Evolutionary conservation across 202 grass and related monocot genomes (phyloP), one percentile per base, ranked within the genome.

Genomic region (Zizania palustris): DNA sequence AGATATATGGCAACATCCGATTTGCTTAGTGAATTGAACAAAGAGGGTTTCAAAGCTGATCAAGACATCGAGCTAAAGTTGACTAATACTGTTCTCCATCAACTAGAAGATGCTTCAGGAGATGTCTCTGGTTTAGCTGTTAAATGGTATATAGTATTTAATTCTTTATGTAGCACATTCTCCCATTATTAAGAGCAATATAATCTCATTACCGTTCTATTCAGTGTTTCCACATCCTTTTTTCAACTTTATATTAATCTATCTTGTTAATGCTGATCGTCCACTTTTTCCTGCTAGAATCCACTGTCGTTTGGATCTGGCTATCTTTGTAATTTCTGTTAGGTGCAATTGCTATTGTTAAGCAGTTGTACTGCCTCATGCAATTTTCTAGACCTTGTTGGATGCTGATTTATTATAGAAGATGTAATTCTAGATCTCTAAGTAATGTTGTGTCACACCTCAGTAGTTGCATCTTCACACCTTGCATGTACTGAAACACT

Each of bases 1-100:
- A 93, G 92, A 89, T 99, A 99, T 82, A 99, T 99, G 96, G 96
- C 96, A 65, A 99, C 96, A 58, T 99, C 96, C 37, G 92, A 99
- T 93, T 80, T 99, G 36, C 83, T 99, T 51, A 93, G 84, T 76
- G 96, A 99, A 78, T 86, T 99, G 78, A 89, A 87, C 80, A 99
- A 83, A 81, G 87, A 96, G 41, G 70, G 67, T 56, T 99, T 99
- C 73, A 96, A 86, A 92, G 75, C 87, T 73, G 92, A 99, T 69
- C 80, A 78, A 78, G 92, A 99, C 60, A 63, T 99, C 16, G 92
- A 96, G 72, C 57, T 74, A 41, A 99, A 99, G 70, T 79, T 99
- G 73, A 85, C 89, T 4, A 87, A 65, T 83, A 95, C 84, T 75
- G 84, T 99, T 75, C 90, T 99, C 81, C 92, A 93, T 67, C 96